Conservation (phyloP, 192 early-diverging fungal species). For the Coemansia sp. region DNA sequence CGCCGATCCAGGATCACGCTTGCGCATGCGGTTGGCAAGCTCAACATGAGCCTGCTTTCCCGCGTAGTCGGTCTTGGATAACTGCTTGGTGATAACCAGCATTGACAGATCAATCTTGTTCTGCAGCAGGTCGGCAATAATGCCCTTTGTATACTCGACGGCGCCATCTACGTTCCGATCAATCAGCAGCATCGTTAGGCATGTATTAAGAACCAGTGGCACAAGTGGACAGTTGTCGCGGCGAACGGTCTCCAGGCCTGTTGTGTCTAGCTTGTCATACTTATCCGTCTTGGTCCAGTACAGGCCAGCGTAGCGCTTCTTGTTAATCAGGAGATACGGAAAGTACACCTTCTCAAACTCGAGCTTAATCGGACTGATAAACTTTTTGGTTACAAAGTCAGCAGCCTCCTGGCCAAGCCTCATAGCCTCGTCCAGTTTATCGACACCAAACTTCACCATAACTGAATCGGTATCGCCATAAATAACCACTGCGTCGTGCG, state of each 20-base stretch:
- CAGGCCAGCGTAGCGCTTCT: conserved; percentile 96
- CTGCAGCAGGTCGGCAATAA: conserved; percentile 89
- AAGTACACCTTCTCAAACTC: conserved; percentile 99
- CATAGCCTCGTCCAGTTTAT: conserved; percentile 82
- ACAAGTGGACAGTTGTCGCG: conserved; percentile 94
- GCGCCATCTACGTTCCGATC: conserved; percentile 88
- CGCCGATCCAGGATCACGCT: conserved; percentile 94
- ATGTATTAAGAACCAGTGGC: conserved; percentile 88
- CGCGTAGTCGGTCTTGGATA: conserved; percentile 93
- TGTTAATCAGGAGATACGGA: conserved; percentile 96
- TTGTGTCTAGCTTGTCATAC: conserved; percentile 95
- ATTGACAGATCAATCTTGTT: conserved; percentile 97
- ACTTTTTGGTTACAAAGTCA: conserved; percentile 77
- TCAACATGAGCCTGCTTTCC: conserved; percentile 95
- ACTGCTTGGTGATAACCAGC: conserved; percentile 93
- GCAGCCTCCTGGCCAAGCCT: conserved; percentile 82
- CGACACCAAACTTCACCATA: conserved; percentile 96
- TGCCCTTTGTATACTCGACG: conserved; percentile 78
- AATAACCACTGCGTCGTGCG: conserved; percentile 86
- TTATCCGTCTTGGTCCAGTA: conserved; percentile 95
- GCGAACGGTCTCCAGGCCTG: conserved; percentile 97
- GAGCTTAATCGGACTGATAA: conserved; percentile 92
- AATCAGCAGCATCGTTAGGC: conserved; percentile 84
- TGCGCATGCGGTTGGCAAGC: conserved; percentile 93
- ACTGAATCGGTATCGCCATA: conserved; percentile 99